Conservation (phyloP, 1,139 yeast genomes). For the Suhomyces ambrosiae region DNA sequence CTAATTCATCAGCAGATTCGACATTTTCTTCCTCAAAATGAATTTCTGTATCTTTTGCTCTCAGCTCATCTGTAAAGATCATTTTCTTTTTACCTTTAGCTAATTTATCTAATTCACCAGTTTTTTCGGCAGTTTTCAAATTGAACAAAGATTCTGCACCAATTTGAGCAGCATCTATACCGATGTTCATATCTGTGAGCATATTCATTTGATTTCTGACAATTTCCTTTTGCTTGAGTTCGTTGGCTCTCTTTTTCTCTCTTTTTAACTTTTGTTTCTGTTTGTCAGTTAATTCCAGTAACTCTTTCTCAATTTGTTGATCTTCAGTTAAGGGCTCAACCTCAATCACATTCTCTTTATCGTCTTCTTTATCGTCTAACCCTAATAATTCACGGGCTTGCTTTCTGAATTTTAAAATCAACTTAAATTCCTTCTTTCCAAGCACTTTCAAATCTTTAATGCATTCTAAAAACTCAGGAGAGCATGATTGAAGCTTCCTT, state of each 20-base stretch:
- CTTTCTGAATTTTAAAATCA: constrained; percentile 82
- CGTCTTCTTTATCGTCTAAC: constrained; percentile 58
- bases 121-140: constrained; percentile 78
- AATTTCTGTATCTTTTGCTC: constrained; percentile 57
- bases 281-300: constrained; percentile 69
- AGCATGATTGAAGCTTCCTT: constrained; percentile 71
- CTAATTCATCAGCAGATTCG: constrained; percentile 62
- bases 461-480: constrained; percentile 77
- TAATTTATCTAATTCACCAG: constrained; percentile 75
- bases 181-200: constrained; percentile 90
- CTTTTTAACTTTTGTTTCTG: constrained; percentile 72
- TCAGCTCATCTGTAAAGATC: constrained; percentile 61
- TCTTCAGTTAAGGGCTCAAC: constrained; percentile 82
- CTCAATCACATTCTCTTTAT: constrained; percentile 51
- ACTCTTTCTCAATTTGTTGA: constrained; percentile 83
- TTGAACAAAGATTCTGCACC: constrained; percentile 84
- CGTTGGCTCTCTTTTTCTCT: constrained; percentile 80
- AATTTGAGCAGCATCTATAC: constrained; percentile 85
- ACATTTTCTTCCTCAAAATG: constrained; percentile 45
- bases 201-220: constrained; percentile 94
- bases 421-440: constrained; percentile 90
- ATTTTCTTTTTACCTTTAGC: constrained; percentile 82
- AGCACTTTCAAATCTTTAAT: constrained; percentile 88
- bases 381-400: constrained; percentile 81
- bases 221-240: constrained; percentile 83